Evolutionary conservation across 768 basidiomycete species (phyloP).

Genomic region (Boletus eberwhitei): DNA sequence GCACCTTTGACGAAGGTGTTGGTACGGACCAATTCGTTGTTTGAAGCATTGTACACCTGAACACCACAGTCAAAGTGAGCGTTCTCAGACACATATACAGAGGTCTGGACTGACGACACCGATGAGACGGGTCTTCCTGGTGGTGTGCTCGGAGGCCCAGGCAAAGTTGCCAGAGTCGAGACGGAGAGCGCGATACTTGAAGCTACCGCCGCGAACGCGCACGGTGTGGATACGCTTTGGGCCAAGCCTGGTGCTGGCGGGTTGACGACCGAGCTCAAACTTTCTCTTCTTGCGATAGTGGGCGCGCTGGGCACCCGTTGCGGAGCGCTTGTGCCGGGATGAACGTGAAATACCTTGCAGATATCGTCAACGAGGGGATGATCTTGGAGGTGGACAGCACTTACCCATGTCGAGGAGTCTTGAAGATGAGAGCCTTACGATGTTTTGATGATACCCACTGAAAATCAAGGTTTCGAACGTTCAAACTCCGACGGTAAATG

Average conservation of each 20-base stretch:
- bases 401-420: slow-evolving; percentile 75
- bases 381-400: slow-evolving; percentile 35
- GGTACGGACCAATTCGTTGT: slow-evolving; percentile 99
- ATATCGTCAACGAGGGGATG: slow-evolving; percentile 9
- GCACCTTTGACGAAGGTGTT: slow-evolving; percentile 98
- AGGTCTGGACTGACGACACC: slow-evolving; percentile 69
- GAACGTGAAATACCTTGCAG: slow-evolving; percentile 89
- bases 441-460: slow-evolving; percentile 52
- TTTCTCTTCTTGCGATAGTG: slow-evolving; percentile 99
- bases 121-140: slow-evolving; percentile 94
- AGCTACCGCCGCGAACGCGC: slow-evolving; percentile 92
- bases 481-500: slow-evolving; percentile 29
- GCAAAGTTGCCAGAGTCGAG: slow-evolving; percentile 98
- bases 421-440: slow-evolving; percentile 50
- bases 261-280: slow-evolving; percentile 98
- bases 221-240: slow-evolving; percentile 93
- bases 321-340: slow-evolving; percentile 96
- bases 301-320: slow-evolving; percentile 86
- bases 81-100: not conserved
- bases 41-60: slow-evolving; percentile 97
- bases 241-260: slow-evolving; percentile 96
- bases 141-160: slow-evolving; percentile 94
- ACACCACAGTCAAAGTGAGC: slow-evolving; percentile 4
- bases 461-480: slow-evolving; percentile 36
- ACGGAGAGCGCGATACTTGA: slow-evolving; percentile 94